Evolutionary conservation across 139 green algal genomes (phyloP).

Genomic region (Chlamydomonas asymmetrica): DNA sequence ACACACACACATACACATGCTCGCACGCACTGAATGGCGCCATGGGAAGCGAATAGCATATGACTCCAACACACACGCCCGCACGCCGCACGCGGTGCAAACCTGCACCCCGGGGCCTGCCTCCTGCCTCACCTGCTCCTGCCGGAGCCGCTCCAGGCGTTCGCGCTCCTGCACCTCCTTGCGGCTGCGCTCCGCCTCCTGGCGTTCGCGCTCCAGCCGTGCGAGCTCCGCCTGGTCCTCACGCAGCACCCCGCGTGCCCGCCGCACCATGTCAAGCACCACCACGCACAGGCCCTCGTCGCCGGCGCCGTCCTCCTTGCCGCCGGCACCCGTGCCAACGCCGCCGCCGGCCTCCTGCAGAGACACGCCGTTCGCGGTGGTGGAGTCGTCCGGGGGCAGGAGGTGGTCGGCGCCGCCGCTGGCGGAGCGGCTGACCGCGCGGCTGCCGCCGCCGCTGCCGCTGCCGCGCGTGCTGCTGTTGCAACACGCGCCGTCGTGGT

Average conservation of each 20-base stretch:
- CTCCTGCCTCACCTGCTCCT: conserved; percentile 14
- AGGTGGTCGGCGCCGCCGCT: too few relatives aligned
- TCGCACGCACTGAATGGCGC: too few relatives aligned
- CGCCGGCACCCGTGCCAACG: too few relatives aligned
- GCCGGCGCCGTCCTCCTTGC: too few relatives aligned
- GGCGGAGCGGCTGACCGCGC: neutral
- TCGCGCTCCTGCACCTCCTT: conserved; percentile 38
- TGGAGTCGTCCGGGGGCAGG: too few relatives aligned
- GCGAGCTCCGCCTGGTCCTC: conserved; percentile 49
- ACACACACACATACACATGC: conserved; percentile 26
- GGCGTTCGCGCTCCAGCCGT: conserved; percentile 27
- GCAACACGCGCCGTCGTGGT: neutral
- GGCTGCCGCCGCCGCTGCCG: neutral
- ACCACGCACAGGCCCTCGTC: too few relatives aligned
- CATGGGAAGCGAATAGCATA: too few relatives aligned
- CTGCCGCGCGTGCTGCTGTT: neutral
- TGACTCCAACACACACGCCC: too few relatives aligned
- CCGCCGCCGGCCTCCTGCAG: conserved; percentile 5
- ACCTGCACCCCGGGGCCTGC: neutral
- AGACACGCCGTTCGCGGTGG: neutral
- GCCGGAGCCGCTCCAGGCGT: conserved; percentile 14
- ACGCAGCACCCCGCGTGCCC: conserved; percentile 37
- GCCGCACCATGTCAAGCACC: conserved; percentile 39
- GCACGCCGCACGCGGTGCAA: too few relatives aligned
- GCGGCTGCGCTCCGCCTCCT: conserved; percentile 34